A percentile compares a stretch with the other conserved stretches of the same genome.
phyloP scores from a whole-genome alignment of 202 grass and related monocot species.

The Schoenoplectus triqueter region DNA sequence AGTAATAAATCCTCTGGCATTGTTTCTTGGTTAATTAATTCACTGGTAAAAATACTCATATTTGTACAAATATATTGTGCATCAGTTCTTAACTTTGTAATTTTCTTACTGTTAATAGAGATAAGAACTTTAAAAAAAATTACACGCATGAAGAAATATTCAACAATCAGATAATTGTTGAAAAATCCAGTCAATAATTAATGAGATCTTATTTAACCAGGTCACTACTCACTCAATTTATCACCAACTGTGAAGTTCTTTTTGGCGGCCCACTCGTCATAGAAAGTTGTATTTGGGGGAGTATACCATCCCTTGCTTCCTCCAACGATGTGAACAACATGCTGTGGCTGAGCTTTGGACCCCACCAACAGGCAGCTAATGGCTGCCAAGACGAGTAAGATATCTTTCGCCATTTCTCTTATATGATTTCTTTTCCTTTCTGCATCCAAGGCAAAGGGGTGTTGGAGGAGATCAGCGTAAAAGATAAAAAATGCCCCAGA shows the following conservation, averaged over 20 bases:
- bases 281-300: slow-evolving; percentile 76
- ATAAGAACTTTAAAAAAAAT: neutral
- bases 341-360: slow-evolving; percentile 50
- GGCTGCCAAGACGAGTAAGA: slow-evolving; percentile 49
- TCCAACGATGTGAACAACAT: slow-evolving; percentile 93
- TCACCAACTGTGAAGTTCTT: slow-evolving; percentile 67
- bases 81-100: neutral
- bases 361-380: slow-evolving; percentile 53
- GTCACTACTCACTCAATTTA: slow-evolving; percentile 58
- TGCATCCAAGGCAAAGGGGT: slow-evolving; percentile 6
- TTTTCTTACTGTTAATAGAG: neutral
- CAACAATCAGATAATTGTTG: neutral
- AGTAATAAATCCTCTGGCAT: neutral
- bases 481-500: neutral
- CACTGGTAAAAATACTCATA: neutral
- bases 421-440: neutral
- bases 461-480: slow-evolving; percentile 32
- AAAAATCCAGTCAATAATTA: neutral
- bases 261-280: slow-evolving; percentile 61
- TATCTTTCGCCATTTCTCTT: slow-evolving; percentile 20
- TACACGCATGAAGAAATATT: neutral
- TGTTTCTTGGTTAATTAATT: neutral
- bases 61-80: neutral
- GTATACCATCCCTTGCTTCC: slow-evolving; percentile 76
- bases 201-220: slow-evolving; percentile 2